Evolutionary conservation across 2,329 filamentous ascomycete species (phyloP), one percentile per base, ranked within the genome.

Genomic region (Cladosporium phlei): DNA sequence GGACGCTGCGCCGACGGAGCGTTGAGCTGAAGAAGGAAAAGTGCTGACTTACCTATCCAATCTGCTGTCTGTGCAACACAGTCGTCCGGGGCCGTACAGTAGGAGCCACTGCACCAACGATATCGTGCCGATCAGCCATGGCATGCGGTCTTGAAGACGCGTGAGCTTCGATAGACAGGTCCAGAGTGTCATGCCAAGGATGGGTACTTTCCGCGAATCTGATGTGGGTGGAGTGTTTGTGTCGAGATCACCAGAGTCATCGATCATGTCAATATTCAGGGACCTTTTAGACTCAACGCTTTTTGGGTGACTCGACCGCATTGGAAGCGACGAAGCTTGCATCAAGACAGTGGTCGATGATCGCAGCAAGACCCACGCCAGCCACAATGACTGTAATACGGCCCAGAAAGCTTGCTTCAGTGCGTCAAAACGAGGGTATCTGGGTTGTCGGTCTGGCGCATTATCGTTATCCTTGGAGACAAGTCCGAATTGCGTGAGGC

Each of bases 81-180:
- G 68, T 68, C 70, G 78, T 59, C 88, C 86, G 54, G 87, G 87
- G 19, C 89, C 88, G 59, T 75, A 73, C 61, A 91, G 69, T 59
- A 82, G 76, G 56, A 81, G 75, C 74, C 86, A 83, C 69, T 93
- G 88, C 56, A 85, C 66, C 67, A 95, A 78, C 48, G 86, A 85
- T 50, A 93, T 66, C 56, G 79, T 72, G 62, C 88, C 88, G 62
- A 76, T 77, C 47, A 95, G 77, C 91, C 91, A 97, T 53, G 91
- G 91, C 88, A 95, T 95, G 67, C 88, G 86, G 55, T 73, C 67
- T 56, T 84, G 76, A 62, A 95, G 69, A 72, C 89, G 82, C 56
- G 89, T 69, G 52, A 95, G 68, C 64, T 80, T 82, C 52, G 82
- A 82, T 47, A 84, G 66, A 67, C 86, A 87, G 58, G 81, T 74